Evolutionary conservation across 495 filamentous ascomycete genomes (phyloP), one percentile per base, ranked within the genome.

Genomic region (Neurospora sp.): DNA sequence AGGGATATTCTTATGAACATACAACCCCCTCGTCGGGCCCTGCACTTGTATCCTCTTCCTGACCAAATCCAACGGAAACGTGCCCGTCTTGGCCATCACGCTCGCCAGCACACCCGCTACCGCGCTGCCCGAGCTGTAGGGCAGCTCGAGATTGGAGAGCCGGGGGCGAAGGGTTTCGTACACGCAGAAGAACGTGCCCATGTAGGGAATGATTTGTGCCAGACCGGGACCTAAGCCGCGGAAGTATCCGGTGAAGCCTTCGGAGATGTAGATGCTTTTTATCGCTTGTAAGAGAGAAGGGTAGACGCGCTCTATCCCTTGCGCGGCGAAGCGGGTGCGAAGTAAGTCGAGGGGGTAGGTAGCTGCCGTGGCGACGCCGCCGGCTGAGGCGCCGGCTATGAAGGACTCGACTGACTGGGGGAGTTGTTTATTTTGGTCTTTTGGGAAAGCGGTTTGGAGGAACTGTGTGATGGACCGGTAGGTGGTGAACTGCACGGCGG

Each of bases 321-420:
- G 94, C 0, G 96, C 96, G 7, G 96, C 96, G 82, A 99, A 99
- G 3, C 96, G 90, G 39, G 96, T 99, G 69, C 96, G 90, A 5
- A 99, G 89, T 6, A 99, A 87, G 83, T 99, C 96, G 36, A 98
- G 88, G 11, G 96, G 96, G 83, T 98, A 98, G 40, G 96, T 98
- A 6, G 85, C 83, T 10, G 89, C 90, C 0, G 96, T 98, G 31
- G 96, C 93, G 37, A 88, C 79, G 10, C 89, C 93, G 70, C 96
- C 96, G 7, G 92, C 94, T 7, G 86, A 77, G 5, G 94, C 94
- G 48, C 96, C 96, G 5, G 92, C 85, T 71, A 97, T 78, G 82
- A 98, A 98, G 28, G 85, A 82, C 70, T 91, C 88, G 11, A 86
- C 89, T 0, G 93, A 81, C 31, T 83, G 81, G 3, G 88, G 85